Conservation (phyloP, 768 basidiomycete species). For the Tricholoma furcatifolium region DNA sequence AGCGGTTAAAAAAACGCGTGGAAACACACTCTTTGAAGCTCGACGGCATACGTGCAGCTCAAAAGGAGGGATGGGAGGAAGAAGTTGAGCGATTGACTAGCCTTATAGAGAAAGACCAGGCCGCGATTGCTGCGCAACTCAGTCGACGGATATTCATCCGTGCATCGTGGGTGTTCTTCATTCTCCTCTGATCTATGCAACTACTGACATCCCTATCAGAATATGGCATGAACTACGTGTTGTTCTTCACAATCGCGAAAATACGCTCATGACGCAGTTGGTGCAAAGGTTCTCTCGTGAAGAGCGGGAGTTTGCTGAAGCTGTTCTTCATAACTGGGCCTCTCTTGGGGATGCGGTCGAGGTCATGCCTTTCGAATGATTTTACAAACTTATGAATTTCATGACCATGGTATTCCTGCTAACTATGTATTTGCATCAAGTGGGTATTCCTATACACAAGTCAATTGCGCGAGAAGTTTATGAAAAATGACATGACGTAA, state of each 20-base stretch:
- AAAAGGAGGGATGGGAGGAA: conserved; percentile 83
- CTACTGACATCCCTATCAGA: conserved; percentile 36
- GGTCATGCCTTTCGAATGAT: conserved; percentile 81
- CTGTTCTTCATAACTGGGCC: conserved; percentile 69
- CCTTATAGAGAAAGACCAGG: conserved; percentile 83
- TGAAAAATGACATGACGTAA: no score
- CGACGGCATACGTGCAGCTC: conserved; percentile 64
- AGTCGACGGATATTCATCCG: conserved; percentile 84
- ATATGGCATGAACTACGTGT: conserved; percentile 97
- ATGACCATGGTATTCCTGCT: neutral
- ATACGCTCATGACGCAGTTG: conserved; percentile 71
- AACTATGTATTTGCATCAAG: neutral
- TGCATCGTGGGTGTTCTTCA: conserved; percentile 59
- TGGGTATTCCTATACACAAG: no score
- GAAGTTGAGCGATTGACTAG: conserved; percentile 77
- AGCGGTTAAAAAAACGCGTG: conserved; percentile 83
- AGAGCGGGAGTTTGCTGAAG: conserved; percentile 68
- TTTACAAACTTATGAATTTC: neutral
- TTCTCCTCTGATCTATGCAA: neutral
- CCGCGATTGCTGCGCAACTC: conserved; percentile 70
- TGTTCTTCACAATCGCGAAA: conserved; percentile 88
- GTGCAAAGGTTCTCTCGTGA: conserved; percentile 74
- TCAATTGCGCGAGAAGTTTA: no score
- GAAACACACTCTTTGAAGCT: conserved; percentile 75
- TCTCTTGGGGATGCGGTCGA: conserved; percentile 69